phyloP scores from a whole-genome alignment of 257 asterid species.

The Solanum appendiculatum region DNA sequence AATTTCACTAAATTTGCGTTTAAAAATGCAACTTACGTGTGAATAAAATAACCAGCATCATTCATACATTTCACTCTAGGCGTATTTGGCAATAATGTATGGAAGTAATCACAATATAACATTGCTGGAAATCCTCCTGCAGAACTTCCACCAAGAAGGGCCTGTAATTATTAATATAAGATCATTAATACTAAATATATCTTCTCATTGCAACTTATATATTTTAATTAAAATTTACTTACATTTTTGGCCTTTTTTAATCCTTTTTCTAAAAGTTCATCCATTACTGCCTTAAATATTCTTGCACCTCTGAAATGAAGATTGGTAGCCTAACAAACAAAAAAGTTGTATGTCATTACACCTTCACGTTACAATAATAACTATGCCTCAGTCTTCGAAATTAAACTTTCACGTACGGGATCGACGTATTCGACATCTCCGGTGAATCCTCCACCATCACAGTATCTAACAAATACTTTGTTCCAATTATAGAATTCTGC shows the following conservation, averaged over 20 bases:
- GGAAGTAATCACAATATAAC: not conserved
- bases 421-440: not conserved
- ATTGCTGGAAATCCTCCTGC: not conserved
- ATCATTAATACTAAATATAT: not conserved
- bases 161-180: not conserved
- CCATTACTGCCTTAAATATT: not conserved
- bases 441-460: not conserved
- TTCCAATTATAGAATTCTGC: not conserved
- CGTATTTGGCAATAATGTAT: not conserved
- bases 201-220: not conserved
- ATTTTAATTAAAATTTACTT: not conserved
- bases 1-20: not conserved
- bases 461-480: not conserved
- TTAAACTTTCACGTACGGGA: not conserved
- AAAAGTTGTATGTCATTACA: no score
- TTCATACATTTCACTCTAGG: not conserved
- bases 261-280: not conserved
- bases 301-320: constrained; percentile 3
- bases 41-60: not conserved
- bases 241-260: not conserved
- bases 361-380: not conserved
- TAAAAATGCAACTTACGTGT: not conserved
- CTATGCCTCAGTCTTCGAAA: not conserved
- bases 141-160: not conserved
- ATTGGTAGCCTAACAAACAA: not conserved